These are phyloP conservation scores for Ceratocystis albifundus DNA, from an alignment of 2,329 filamentous ascomycete species.

Conservation along the genomic window DNA sequence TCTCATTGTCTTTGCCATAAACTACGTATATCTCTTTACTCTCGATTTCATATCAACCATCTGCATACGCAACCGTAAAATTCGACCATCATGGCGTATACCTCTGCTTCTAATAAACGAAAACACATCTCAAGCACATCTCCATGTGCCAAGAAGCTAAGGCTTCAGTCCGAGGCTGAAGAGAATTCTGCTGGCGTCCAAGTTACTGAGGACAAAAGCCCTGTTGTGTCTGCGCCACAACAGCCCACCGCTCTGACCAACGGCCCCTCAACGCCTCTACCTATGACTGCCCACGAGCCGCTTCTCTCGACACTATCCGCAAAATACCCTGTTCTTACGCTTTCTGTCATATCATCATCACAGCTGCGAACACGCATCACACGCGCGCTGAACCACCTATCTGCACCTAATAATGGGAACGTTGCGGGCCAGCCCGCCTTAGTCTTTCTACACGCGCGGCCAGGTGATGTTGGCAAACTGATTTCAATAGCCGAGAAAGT, in stretches of 20 bases:
- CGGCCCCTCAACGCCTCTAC: slow-evolving; percentile 9
- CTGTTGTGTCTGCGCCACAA: slow-evolving; percentile 1
- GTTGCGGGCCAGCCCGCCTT: slow-evolving; percentile 26
- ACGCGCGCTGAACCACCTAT: slow-evolving; percentile 37
- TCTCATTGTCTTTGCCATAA: too few relatives aligned
- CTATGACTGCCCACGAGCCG: slow-evolving; percentile 2
- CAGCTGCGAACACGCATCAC: slow-evolving; percentile 46
- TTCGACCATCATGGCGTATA: background rate
- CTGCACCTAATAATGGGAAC: slow-evolving; percentile 17
- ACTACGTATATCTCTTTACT: too few relatives aligned
- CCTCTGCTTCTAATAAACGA: slow-evolving; percentile 11
- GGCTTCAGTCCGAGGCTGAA: background rate
- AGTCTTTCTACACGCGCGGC: slow-evolving; percentile 42
- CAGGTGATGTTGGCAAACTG: slow-evolving; percentile 49
- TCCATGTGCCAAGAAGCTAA: slow-evolving; percentile 11
- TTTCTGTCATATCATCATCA: slow-evolving; percentile 49
- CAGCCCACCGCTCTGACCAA: slow-evolving; percentile 11
- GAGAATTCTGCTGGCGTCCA: background rate
- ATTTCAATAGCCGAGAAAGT: slow-evolving; percentile 56
- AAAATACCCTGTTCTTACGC: slow-evolving; percentile 38
- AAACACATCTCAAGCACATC: slow-evolving; percentile 11
- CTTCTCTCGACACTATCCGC: slow-evolving; percentile 9
- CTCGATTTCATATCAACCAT: background rate
- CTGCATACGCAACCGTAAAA: background rate
- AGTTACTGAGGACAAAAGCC: background rate